Evolutionary conservation across 2,329 filamentous ascomycete genomes (phyloP).

Genomic region (Elsinoe fawcettii): DNA sequence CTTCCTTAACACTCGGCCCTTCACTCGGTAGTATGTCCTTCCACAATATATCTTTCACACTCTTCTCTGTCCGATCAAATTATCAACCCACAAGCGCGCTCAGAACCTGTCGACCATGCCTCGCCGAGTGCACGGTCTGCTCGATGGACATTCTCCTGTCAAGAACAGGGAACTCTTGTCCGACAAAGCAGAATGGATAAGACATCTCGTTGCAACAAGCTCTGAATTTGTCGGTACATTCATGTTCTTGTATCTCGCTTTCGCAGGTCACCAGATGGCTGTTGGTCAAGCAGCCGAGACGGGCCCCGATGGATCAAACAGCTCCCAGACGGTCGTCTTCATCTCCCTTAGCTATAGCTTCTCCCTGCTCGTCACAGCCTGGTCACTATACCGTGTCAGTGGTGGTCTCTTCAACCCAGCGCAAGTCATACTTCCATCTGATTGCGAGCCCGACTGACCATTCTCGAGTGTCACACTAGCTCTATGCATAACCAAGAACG

Average conservation of each 20-base stretch:
- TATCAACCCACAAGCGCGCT: no score
- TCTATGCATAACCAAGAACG: conserved; percentile 24
- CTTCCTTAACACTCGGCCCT: no score
- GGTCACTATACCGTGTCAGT: conserved; percentile 26
- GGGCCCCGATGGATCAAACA: conserved; percentile 19
- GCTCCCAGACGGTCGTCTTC: conserved; percentile 24
- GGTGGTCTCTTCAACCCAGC: conserved; percentile 26
- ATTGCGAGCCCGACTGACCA: background rate
- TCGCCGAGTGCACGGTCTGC: background rate
- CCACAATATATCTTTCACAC: no score
- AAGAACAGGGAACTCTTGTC: background rate
- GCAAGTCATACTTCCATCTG: conserved; percentile 7
- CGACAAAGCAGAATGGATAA: conserved; percentile 1
- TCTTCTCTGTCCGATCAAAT: no score
- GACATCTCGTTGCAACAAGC: conserved; percentile 18
- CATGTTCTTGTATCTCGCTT: conserved; percentile 31
- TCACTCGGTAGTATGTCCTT: no score
- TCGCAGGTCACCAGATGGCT: conserved; percentile 24
- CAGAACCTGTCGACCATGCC: background rate
- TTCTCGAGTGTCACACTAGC: conserved; percentile 24
- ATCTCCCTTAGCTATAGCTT: conserved; percentile 27
- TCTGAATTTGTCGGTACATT: conserved; percentile 31
- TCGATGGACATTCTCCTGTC: background rate
- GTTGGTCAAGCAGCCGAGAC: conserved; percentile 21
- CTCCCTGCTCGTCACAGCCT: conserved; percentile 26